A percentile compares a stretch with the other conserved stretches of the same genome.
phyloP scores from a whole-genome alignment of 192 early-diverging fungal genomes.

The Coemansia nantahalensis region DNA sequence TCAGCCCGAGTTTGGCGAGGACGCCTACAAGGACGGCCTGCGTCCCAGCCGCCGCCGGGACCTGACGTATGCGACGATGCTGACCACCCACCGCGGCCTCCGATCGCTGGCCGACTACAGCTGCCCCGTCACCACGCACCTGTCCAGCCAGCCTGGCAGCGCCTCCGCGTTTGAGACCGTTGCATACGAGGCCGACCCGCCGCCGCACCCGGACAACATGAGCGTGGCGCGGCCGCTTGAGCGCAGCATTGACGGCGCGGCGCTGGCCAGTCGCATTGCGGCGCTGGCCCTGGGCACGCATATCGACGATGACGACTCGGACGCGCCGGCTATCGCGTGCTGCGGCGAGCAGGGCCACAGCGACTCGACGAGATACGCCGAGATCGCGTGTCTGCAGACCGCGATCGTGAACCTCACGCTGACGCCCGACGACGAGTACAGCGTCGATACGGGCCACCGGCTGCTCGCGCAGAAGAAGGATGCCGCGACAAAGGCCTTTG shows the following conservation, averaged over 20 bases:
- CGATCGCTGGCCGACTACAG: slow-evolving; percentile 12
- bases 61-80: slow-evolving; percentile 5
- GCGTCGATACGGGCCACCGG: slow-evolving; percentile 14
- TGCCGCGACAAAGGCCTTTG: slow-evolving; percentile 1
- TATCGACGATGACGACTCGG: not conserved
- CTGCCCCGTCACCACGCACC: slow-evolving; percentile 12
- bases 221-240: not conserved
- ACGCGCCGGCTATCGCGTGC: not conserved
- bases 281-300: slow-evolving; percentile 2
- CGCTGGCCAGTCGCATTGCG: slow-evolving; percentile 4
- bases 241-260: slow-evolving; percentile 15
- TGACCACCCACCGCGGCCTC: slow-evolving; percentile 21
- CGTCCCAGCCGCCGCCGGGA: not conserved
- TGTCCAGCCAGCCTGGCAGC: not conserved
- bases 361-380: slow-evolving; percentile 8
- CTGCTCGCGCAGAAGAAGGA: slow-evolving; percentile 8
- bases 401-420: slow-evolving; percentile 31
- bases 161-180: not conserved
- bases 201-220: slow-evolving; percentile 13
- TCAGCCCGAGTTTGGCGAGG: slow-evolving; percentile 16
- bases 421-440: slow-evolving; percentile 37
- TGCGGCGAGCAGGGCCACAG: not conserved
- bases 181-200: not conserved
- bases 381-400: slow-evolving; percentile 21
- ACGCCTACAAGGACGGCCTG: slow-evolving; percentile 3